A percentile compares a stretch with the other conserved stretches of the same genome.
Conservation (phyloP, 768 basidiomycete species). For the Pulveroboletus sp. region DNA sequence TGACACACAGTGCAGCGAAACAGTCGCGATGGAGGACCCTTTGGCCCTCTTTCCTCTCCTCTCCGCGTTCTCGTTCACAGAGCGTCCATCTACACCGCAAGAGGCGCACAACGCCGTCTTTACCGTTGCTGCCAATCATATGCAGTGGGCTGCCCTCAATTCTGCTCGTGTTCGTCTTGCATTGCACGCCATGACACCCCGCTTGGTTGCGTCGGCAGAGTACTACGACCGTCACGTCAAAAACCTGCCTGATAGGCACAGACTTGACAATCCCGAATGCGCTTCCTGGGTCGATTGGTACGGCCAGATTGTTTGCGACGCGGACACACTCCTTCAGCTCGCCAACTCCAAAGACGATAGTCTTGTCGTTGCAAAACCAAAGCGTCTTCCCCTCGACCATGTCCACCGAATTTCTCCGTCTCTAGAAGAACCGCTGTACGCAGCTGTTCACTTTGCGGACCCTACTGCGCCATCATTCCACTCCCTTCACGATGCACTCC, state of each 20-base stretch:
- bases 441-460: conserved; percentile 78
- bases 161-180: conserved; percentile 71
- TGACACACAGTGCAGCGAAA: conserved; percentile 58
- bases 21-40: conserved; percentile 70
- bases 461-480: conserved; percentile 65
- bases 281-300: conserved; percentile 87
- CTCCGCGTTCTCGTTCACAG: conserved; percentile 52
- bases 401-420: conserved; percentile 51
- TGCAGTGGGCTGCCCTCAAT: conserved; percentile 47
- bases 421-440: conserved; percentile 49
- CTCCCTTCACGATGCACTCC: conserved; percentile 65
- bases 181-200: conserved; percentile 75
- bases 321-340: conserved; percentile 53
- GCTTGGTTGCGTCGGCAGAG: conserved; percentile 80
- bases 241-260: conserved; percentile 22
- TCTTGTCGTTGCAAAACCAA: conserved; percentile 22
- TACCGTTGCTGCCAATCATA: conserved; percentile 42
- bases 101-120: conserved; percentile 42
- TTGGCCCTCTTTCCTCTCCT: conserved; percentile 76
- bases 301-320: conserved; percentile 68
- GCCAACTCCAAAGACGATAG: conserved; percentile 47
- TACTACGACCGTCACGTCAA: conserved; percentile 51
- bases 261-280: conserved; percentile 35
- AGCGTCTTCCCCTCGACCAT: conserved; percentile 76
- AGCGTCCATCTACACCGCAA: conserved; percentile 38